These are phyloP conservation scores for Stylonectria norvegica DNA, from an alignment of 2,329 filamentous ascomycete genomes.

Conservation along the genomic window DNA sequence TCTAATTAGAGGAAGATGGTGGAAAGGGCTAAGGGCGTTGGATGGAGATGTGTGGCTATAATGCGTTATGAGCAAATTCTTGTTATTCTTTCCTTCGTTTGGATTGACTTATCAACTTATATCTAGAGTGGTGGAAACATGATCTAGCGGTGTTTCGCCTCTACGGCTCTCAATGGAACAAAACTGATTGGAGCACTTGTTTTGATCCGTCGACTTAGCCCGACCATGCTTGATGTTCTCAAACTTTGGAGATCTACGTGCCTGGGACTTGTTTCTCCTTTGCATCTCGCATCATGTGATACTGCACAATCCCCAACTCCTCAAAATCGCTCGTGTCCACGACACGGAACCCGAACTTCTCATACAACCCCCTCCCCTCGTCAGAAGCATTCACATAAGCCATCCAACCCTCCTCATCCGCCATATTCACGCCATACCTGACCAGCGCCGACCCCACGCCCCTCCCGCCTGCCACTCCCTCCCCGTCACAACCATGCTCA, in stretches of 20 bases:
- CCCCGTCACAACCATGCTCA: conserved; percentile 33
- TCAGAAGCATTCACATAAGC: conserved; percentile 29
- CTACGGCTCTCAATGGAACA: too few species aligned
- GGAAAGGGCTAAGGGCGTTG: conserved; percentile 19
- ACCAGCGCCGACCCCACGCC: conserved; percentile 35
- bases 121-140: not conserved
- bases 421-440: conserved; percentile 29
- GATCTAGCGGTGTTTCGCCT: too few species aligned
- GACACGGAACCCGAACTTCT: conserved; percentile 28
- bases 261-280: too few species aligned
- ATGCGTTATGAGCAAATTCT: conserved; percentile 13
- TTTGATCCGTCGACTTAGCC: too few species aligned
- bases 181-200: too few species aligned
- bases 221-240: too few species aligned
- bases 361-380: conserved; percentile 27
- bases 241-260: too few species aligned
- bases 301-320: conserved; percentile 20
- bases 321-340: conserved; percentile 19
- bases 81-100: conserved; percentile 5
- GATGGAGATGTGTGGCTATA: conserved; percentile 8
- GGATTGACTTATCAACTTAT: not conserved
- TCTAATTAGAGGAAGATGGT: conserved; percentile 14
- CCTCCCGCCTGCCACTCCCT: conserved; percentile 28
- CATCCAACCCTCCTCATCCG: conserved; percentile 28
- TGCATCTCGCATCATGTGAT: conserved; percentile 31